Evolutionary conservation across 2,329 filamentous ascomycete genomes (phyloP).

Genomic region (Lasiodiplodia gonubiensis): DNA sequence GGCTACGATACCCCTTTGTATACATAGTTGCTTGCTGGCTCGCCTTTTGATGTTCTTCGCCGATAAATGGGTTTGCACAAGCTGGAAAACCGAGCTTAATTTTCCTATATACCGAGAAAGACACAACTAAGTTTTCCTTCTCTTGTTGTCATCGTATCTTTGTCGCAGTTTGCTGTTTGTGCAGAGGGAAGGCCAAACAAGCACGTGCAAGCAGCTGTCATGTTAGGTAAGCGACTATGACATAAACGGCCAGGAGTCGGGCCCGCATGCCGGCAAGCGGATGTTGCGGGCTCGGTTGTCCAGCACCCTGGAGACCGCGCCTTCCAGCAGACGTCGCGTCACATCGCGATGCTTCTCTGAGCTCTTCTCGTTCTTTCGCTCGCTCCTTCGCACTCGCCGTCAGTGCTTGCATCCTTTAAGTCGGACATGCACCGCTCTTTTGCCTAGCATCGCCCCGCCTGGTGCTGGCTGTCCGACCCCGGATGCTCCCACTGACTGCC

Average conservation of each 20-base stretch:
- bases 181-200: neutral
- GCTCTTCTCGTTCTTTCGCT: neutral
- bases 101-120: too few species aligned
- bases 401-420: neutral
- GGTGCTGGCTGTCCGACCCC: conserved; percentile 22
- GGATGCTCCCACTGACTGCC: conserved; percentile 19
- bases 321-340: conserved; percentile 12
- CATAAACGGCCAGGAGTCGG: conserved; percentile 22
- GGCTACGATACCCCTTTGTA: too few species aligned
- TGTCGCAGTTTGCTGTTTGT: too few species aligned
- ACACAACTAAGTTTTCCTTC: too few species aligned
- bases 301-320: conserved; percentile 10
- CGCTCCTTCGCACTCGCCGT: neutral
- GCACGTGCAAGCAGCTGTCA: neutral
- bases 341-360: conserved; percentile 18
- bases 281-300: conserved; percentile 11
- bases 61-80: too few species aligned
- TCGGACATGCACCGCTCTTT: conserved; percentile 18
- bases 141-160: too few species aligned
- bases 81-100: too few species aligned
- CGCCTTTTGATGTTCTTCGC: too few species aligned
- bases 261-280: neutral
- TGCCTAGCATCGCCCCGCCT: conserved; percentile 16
- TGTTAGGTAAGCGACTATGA: conserved; percentile 3
- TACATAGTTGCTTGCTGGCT: too few species aligned